Evolutionary conservation across 1,284 basidiomycete species (phyloP), one percentile per base, ranked within the genome.

Genomic region (Cutaneotrichosporon spelunceum): DNA sequence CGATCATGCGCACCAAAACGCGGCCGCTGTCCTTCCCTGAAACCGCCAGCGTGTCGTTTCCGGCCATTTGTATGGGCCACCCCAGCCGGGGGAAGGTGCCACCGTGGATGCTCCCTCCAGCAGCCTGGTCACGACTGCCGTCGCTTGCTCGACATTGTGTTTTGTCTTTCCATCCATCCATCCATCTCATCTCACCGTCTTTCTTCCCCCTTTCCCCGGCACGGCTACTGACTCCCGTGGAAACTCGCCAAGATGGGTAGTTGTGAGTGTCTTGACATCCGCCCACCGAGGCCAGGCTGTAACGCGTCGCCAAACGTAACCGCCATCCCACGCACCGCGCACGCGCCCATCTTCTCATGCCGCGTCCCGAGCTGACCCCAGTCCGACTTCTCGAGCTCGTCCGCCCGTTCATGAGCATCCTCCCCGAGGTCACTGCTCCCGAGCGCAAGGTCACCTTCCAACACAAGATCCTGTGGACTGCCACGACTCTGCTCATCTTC

Each of bases 401-500:
- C 82, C 87, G 91, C 80, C 92, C 92, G 65, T 95, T 95, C 83
- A 86, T 94, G 81, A 90, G 90, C 66, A 88, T 94, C 74, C 84
- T 93, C 68, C 93, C 93, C 62, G 93, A 97, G 83, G 92, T 97
- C 66, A 91, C 92, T 70, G 92, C 93, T 63, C 93, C 93, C 62
- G 93, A 95, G 82, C 88, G 91, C 79, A 96, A 95, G 84, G 92
- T 91, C 64, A 90, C 91, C 29, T 96, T 95, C 84, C 91, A 93
- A 82, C 91, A 93, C 85, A 94, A 94, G 81, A 85, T 95, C 66
- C 83, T 93, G 86, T 97, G 93, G 93, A 97, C 93, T 16, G 91
- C 93, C 62, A 92, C 95, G 55, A 95, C 93, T 10, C 90, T 97
- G 72, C 87, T 96, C 80, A 95, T 97, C 79, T 96, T 96, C 89